Base-by-base conservation (phyloP, 352 stramenopile species). In the Pythium folliculosum region DNA sequence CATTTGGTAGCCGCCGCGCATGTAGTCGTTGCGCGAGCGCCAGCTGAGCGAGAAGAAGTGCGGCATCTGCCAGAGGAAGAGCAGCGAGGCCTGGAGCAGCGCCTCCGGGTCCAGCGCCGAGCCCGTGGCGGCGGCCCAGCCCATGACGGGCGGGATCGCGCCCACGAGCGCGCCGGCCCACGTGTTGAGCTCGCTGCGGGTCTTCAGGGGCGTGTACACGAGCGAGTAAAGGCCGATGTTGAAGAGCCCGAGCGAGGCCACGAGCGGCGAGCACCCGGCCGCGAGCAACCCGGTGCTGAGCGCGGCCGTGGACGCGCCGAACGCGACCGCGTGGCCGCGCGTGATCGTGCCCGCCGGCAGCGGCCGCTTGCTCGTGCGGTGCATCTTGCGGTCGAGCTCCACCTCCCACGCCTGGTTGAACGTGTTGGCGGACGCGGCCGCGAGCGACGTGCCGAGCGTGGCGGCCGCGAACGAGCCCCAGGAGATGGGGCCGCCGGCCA, bases 51-150 rank as follows among this genome's bases (percentile, higher is more conserved):
- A 96, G 76, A 99, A 99, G 78, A 99, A 99, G 82, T 99, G 98
- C 53, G 97, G 97, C 81, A 99, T 99, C 84, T 99, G 98, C 98
- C 98, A 99, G 43, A 98, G 84, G 69, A 98, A 99, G 30, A 99
- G 84, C 35, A 97, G 84, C 19, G 90, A 91, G 59, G 84, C 87
- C 23, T 90, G 82, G 40, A 96, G 73, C 23, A 79, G 76, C 19
- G 87, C 82, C 75, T 96, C 88, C 0, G 88, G 88, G 0, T 82
- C 76, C 7, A 97, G 16, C 8, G 86, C 49, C 1, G 80, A 75
- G 45, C 96, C 97, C 0, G 94, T 98, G 1, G 97, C 97, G 37
- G 97, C 98, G 19, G 95, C 93, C 86, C 94, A 99, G 54, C 98
- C 97, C 95, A 99, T 99, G 49, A 99, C 69, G 0, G 98, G 98